phyloP scores from a whole-genome alignment of 495 filamentous ascomycete genomes.

The Aspergillus asperescens region DNA sequence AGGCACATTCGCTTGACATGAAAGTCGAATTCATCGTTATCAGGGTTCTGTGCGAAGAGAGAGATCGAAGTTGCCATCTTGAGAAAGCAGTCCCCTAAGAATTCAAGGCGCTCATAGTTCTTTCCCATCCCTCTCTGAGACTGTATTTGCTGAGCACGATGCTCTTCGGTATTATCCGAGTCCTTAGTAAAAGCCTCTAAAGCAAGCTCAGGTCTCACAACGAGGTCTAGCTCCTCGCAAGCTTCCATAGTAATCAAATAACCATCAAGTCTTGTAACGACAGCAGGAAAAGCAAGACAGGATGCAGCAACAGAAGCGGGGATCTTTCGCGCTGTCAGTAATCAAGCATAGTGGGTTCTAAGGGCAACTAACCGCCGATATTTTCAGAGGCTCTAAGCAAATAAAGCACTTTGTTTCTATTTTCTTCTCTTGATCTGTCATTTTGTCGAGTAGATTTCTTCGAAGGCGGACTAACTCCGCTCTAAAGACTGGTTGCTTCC shows the following conservation, averaged over 20 bases:
- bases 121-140: conserved; percentile 87
- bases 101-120: conserved; percentile 94
- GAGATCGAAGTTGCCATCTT: conserved; percentile 94
- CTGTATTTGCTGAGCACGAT: conserved; percentile 63
- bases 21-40: conserved; percentile 78
- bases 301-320: conserved; percentile 57
- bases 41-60: conserved; percentile 67
- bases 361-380: conserved; percentile 63
- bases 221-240: conserved; percentile 52
- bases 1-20: conserved; percentile 89
- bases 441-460: conserved; percentile 72
- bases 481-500: conserved; percentile 70
- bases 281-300: conserved; percentile 71
- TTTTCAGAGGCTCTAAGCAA: conserved; percentile 58
- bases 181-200: conserved; percentile 94
- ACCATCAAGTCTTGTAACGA: conserved; percentile 76
- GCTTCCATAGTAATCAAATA: conserved; percentile 76
- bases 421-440: conserved; percentile 47
- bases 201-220: conserved; percentile 62
- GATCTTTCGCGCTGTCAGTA: conserved; percentile 47
- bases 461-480: conserved; percentile 68
- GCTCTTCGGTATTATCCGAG: conserved; percentile 82
- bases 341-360: background rate
- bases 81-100: conserved; percentile 88
- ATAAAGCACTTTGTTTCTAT: conserved; percentile 37